phyloP scores from a whole-genome alignment of 805 yeast species.

The Metschnikowia colocasiae region DNA sequence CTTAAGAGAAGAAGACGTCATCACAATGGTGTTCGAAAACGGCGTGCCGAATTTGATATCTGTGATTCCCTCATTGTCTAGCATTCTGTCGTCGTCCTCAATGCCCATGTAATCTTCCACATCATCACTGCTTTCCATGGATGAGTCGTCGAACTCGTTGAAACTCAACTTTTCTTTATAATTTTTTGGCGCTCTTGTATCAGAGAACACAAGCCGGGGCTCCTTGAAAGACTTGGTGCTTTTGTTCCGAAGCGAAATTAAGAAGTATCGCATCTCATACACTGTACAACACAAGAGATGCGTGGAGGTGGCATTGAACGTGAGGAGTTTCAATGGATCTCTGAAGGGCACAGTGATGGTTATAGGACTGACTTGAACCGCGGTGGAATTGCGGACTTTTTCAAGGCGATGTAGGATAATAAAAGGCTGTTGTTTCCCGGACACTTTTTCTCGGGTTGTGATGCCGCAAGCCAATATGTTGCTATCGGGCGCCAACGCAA shows the following conservation, averaged over 20 bases:
- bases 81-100: conserved; percentile 28
- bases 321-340: conserved; percentile 75
- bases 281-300: conserved; percentile 74
- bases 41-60: conserved; percentile 55
- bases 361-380: conserved; percentile 48
- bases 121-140: conserved; percentile 10
- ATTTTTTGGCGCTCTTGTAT: conserved; percentile 12
- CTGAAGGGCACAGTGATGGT: conserved; percentile 80
- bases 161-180: conserved; percentile 13
- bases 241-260: conserved; percentile 60
- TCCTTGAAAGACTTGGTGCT: conserved; percentile 36
- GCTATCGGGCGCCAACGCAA: conserved; percentile 65
- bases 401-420: conserved; percentile 52
- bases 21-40: conserved; percentile 32
- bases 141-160: conserved; percentile 17
- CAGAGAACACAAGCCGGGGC: conserved; percentile 41
- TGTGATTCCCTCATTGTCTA: conserved; percentile 89
- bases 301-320: conserved; percentile 68
- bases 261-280: conserved; percentile 74
- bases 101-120: conserved; percentile 9
- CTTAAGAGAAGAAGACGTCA: conserved; percentile 38
- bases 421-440: conserved; percentile 72
- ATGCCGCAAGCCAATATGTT: conserved; percentile 73
- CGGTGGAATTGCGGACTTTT: conserved; percentile 1
- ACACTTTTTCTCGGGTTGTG: conserved; percentile 69